phyloP scores from a whole-genome alignment of 306 rosid genomes.

The Lotus japonicus region DNA sequence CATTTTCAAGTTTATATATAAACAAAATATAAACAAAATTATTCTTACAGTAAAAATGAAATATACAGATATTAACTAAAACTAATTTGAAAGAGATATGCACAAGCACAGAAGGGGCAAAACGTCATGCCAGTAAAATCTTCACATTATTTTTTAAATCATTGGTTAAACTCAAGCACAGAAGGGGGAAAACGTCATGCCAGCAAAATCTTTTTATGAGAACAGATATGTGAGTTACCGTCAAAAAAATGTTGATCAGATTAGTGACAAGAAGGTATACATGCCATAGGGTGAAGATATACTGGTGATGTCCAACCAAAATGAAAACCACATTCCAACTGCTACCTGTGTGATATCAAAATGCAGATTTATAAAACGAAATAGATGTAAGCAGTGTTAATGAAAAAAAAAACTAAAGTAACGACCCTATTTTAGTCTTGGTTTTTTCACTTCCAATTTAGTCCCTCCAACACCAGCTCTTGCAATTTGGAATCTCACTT shows the following conservation, averaged over 20 bases:
- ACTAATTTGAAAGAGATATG: too few species aligned
- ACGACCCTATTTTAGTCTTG: neutral
- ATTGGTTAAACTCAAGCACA: conserved; percentile 13
- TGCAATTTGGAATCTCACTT: neutral
- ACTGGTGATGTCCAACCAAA: conserved; percentile 70
- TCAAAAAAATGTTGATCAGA: conserved; percentile 70
- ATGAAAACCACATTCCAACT: conserved; percentile 73
- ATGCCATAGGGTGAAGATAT: conserved; percentile 94
- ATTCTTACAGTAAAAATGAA: too few species aligned
- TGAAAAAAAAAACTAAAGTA: neutral
- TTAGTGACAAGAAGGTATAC: conserved; percentile 90
- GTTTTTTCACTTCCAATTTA: neutral
- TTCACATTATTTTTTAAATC: neutral
- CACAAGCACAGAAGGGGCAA: too few species aligned
- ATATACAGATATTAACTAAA: too few species aligned
- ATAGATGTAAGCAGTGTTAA: neutral
- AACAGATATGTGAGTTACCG: conserved; percentile 87
- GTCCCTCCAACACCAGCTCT: neutral
- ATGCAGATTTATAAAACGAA: conserved; percentile 15
- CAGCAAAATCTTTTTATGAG: conserved; percentile 27
- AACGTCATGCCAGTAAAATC: too few species aligned
- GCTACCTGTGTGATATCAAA: conserved; percentile 57
- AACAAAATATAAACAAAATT: too few species aligned
- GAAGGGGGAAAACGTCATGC: conserved; percentile 18
- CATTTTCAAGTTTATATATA: too few species aligned